A percentile compares a stretch with the other conserved stretches of the same genome.
Evolutionary conservation across 208 protist species (phyloP).

Genomic region (Giardia duodenalis): DNA sequence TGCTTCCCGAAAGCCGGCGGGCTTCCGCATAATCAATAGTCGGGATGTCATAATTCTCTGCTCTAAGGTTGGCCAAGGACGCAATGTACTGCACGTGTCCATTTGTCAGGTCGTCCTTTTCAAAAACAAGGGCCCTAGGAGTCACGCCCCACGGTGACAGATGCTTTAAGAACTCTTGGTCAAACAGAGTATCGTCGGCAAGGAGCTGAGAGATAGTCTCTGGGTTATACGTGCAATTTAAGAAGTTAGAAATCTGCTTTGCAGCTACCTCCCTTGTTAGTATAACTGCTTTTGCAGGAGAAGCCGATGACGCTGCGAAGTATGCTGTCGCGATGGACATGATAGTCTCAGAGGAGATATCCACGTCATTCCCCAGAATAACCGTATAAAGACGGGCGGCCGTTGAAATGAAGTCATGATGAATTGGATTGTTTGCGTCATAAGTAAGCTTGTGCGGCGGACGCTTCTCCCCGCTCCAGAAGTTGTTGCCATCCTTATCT

Average conservation of each 20-base stretch:
- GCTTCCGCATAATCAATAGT: conserved; percentile 57
- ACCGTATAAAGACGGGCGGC: neutral
- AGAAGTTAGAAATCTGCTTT: neutral
- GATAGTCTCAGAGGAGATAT: neutral
- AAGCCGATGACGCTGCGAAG: neutral
- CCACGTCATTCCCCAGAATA: neutral
- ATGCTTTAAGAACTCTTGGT: neutral
- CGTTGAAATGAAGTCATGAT: neutral
- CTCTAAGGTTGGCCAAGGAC: conserved; percentile 67
- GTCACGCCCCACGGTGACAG: too few relatives aligned
- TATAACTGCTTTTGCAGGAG: neutral
- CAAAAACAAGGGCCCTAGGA: conserved; percentile 52
- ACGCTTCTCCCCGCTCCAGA: conserved; percentile 68
- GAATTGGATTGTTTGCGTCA: neutral
- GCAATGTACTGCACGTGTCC: conserved; percentile 76
- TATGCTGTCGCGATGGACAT: neutral
- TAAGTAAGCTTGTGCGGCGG: conserved; percentile 46
- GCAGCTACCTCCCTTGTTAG: neutral
- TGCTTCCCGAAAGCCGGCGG: conserved; percentile 77
- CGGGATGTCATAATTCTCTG: conserved; percentile 67
- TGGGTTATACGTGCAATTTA: neutral
- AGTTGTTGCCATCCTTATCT: conserved; percentile 57
- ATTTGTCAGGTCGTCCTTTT: conserved; percentile 75
- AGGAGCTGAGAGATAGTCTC: neutral
- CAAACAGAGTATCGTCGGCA: neutral